Evolutionary conservation across 2,329 filamentous ascomycete species (phyloP).

Genomic region (Alternaria atra): DNA sequence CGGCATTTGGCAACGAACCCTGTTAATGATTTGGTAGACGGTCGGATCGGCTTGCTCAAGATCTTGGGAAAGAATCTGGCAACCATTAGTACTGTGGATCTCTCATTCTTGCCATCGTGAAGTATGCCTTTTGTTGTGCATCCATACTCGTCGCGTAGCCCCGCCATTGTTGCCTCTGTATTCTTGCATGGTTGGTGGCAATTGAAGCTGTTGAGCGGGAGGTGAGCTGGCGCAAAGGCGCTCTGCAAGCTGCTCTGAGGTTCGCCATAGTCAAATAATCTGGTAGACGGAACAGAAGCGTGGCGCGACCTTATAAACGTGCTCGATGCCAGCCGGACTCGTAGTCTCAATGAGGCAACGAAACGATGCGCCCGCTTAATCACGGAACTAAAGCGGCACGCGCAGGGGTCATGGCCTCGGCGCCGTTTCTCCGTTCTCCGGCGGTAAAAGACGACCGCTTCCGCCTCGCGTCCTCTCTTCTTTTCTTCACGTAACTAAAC

Average conservation of each 20-base stretch:
- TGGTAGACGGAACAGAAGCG: conserved; percentile 20
- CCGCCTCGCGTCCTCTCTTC: conserved; percentile 28
- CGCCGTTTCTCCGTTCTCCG: conserved; percentile 25
- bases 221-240: conserved; percentile 49
- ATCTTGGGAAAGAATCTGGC: conserved; percentile 78
- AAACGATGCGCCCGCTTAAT: conserved; percentile 31
- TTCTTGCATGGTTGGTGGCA: conserved; percentile 43
- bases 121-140: conserved; percentile 58
- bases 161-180: conserved; percentile 49
- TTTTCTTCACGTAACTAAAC: conserved; percentile 75
- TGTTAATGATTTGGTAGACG: conserved; percentile 89
- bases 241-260: conserved; percentile 51
- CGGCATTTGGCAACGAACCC: conserved; percentile 63
- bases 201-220: conserved; percentile 36
- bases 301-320: conserved; percentile 29
- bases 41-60: conserved; percentile 86
- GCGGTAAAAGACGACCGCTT: conserved; percentile 30
- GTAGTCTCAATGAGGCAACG: conserved; percentile 35
- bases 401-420: conserved; percentile 14
- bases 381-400: conserved; percentile 21
- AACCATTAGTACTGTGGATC: conserved; percentile 18
- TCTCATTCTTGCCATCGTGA: not conserved
- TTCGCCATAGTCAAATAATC: conserved; percentile 51
- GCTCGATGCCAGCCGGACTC: conserved; percentile 30
- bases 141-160: conserved; percentile 55